These are phyloP conservation scores for Candida gorgasii DNA, from an alignment of 805 yeast species.

Conservation along the genomic window DNA sequence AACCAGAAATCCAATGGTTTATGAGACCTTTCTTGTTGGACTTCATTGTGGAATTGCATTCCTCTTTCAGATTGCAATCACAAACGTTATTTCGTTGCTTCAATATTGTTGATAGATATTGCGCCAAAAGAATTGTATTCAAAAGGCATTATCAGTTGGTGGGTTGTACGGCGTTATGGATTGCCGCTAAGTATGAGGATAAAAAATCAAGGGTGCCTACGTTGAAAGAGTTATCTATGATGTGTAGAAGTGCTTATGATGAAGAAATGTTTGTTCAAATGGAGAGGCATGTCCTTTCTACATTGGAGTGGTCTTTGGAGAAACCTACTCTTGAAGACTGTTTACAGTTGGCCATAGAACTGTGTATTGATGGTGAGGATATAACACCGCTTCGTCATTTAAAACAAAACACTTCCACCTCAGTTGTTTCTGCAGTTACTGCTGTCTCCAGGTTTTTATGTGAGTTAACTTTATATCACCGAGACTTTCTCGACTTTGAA, in stretches of 20 bases:
- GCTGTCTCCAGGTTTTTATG: constrained; percentile 57
- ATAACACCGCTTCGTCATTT: constrained; percentile 29
- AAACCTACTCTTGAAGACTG: constrained; percentile 56
- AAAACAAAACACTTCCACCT: constrained; percentile 16
- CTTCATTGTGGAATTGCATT: constrained; percentile 44
- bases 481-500: constrained; percentile 46
- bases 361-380: constrained; percentile 14
- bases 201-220: constrained; percentile 61
- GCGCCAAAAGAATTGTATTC: constrained; percentile 47
- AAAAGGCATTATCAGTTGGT: constrained; percentile 49
- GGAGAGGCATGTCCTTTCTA: constrained; percentile 70
- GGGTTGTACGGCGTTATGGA: constrained; percentile 50
- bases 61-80: constrained; percentile 42
- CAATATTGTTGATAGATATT: constrained; percentile 47
- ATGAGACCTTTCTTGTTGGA: constrained; percentile 48
- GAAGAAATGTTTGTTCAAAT: constrained; percentile 51
- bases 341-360: constrained; percentile 40
- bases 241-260: constrained; percentile 62
- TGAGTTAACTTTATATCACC: constrained; percentile 53
- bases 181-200: constrained; percentile 56
- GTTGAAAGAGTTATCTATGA: constrained; percentile 50
- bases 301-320: constrained; percentile 53
- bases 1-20: constrained; percentile 50
- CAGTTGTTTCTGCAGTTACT: constrained; percentile 51
- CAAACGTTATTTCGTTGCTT: constrained; percentile 45